A percentile compares a stretch with the other conserved stretches of the same genome.
phyloP scores from a whole-genome alignment of 140 eudicot species.

The Cichorium intybus region DNA sequence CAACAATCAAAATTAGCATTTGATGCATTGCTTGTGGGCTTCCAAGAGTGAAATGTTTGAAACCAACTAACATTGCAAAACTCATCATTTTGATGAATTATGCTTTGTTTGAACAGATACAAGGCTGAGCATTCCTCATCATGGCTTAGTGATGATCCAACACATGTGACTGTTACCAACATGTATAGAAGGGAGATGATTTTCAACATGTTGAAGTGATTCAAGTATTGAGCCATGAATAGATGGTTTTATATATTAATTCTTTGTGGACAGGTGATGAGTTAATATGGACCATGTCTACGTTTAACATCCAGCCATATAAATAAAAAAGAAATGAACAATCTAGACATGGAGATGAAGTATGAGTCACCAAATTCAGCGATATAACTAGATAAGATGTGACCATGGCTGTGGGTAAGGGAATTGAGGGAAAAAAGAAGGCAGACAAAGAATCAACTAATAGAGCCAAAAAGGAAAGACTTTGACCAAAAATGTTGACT shows the following conservation, averaged over 20 bases:
- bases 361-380: no score
- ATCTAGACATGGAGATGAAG: no score
- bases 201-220: not conserved
- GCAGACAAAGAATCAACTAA: no score
- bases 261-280: not conserved
- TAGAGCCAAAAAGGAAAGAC: no score
- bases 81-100: not conserved
- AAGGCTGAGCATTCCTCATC: conserved; percentile 18
- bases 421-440: no score
- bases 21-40: not conserved
- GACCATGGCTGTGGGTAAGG: no score
- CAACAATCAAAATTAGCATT: conserved; percentile 16
- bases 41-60: not conserved
- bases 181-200: not conserved
- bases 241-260: not conserved
- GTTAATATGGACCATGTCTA: no score
- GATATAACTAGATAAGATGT: no score
- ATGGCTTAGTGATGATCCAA: not conserved
- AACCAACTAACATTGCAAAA: not conserved
- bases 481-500: no score
- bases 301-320: no score
- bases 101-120: conserved; percentile 17
- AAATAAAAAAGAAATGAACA: no score
- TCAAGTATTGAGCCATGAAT: not conserved
- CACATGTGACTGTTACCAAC: not conserved